A percentile compares a stretch with the other conserved stretches of the same genome.
phyloP scores from a whole-genome alignment of 2,329 filamentous ascomycete species.

The Arthrobotrys iridis region DNA sequence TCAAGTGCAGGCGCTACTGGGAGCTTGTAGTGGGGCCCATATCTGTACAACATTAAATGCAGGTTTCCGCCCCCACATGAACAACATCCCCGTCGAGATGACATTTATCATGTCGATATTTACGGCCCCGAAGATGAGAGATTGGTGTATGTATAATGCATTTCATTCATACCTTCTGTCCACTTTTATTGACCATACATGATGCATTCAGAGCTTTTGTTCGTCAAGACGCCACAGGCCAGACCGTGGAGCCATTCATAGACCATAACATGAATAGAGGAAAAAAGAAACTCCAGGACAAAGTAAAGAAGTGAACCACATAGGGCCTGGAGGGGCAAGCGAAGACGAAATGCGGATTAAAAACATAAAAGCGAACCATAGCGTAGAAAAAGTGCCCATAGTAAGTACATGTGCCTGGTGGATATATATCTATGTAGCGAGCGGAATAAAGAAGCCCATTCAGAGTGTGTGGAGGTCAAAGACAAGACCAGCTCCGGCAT shows the following conservation, averaged over 20 bases:
- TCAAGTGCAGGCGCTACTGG: background rate
- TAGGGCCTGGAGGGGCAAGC: conserved; percentile 15
- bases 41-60: background rate
- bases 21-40: background rate
- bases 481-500: background rate
- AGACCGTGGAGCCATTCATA: conserved; percentile 20
- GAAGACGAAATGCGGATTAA: conserved; percentile 48
- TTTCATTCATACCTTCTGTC: conserved; percentile 27
- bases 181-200: conserved; percentile 41
- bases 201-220: conserved; percentile 46
- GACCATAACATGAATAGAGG: conserved; percentile 37
- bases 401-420: conserved; percentile 10
- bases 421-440: background rate
- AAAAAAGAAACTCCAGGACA: conserved; percentile 38
- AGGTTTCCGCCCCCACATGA: background rate
- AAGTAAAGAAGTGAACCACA: conserved; percentile 22
- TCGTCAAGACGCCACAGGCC: conserved; percentile 17
- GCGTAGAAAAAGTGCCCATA: conserved; percentile 22
- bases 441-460: background rate
- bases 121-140: background rate
- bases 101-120: too few species aligned
- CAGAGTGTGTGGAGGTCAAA: background rate
- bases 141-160: conserved; percentile 28
- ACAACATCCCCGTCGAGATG: too few species aligned
- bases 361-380: conserved; percentile 27